These are phyloP conservation scores for Pseudozyma pruni DNA, from an alignment of 1,284 basidiomycete species.

Conservation along the genomic window DNA sequence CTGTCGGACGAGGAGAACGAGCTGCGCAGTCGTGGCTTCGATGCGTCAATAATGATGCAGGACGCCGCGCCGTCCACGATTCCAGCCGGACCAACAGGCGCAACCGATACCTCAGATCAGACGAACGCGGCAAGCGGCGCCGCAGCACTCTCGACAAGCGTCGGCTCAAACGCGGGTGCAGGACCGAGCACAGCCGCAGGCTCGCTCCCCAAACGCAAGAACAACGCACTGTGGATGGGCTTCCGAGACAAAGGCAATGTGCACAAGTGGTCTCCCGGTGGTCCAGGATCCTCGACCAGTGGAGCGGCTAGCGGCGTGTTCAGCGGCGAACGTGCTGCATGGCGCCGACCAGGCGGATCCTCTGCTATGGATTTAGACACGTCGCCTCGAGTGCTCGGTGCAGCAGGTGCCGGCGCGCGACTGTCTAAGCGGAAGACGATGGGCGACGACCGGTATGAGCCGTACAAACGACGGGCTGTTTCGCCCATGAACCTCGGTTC, in stretches of 20 bases:
- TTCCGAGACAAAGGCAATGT: conserved; percentile 40
- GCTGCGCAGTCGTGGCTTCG: conserved; percentile 7
- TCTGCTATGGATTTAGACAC: conserved; percentile 39
- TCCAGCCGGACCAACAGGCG: not conserved
- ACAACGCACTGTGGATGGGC: conserved; percentile 48
- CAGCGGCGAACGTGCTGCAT: conserved; percentile 19
- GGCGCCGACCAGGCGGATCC: conserved; percentile 19
- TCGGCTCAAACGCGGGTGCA: conserved; percentile 4
- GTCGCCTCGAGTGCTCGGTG: conserved; percentile 23
- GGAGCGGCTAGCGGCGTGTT: conserved; percentile 11
- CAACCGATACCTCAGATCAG: not conserved
- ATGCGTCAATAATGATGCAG: conserved; percentile 8
- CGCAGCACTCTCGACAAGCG: conserved; percentile 8
- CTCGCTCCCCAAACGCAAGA: conserved; percentile 40
- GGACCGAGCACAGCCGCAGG: not conserved
- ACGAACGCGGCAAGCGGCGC: not conserved
- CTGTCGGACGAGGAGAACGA: conserved; percentile 31
- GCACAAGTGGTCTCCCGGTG: conserved; percentile 41
- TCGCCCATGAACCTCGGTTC: conserved; percentile 47
- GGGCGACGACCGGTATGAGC: conserved; percentile 50
- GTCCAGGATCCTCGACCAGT: not conserved
- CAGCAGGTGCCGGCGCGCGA: conserved; percentile 12
- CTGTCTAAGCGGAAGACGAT: conserved; percentile 45
- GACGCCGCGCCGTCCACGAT: not conserved
- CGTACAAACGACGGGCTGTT: conserved; percentile 54